A percentile compares a stretch with the other conserved stretches of the same genome.
These are phyloP conservation scores for Ploettnerulaceae sp. DNA, from an alignment of 2,329 filamentous ascomycete genomes.

Conservation along the genomic window DNA sequence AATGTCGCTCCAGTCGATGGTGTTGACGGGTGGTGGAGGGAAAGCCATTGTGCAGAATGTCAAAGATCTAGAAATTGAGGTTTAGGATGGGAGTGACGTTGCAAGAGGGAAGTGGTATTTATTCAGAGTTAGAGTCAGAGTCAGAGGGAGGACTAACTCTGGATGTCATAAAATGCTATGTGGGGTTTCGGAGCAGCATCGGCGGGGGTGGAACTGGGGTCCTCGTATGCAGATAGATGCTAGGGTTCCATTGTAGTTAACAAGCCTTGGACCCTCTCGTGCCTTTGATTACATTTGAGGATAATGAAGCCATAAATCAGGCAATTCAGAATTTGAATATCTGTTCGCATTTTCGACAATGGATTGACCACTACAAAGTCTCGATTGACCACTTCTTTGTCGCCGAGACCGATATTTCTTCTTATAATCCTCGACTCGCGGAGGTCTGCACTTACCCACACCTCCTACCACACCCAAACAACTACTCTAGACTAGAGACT, in stretches of 20 bases:
- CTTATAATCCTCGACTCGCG: background rate
- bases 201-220: no score
- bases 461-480: no score
- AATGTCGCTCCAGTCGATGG: slow-evolving; percentile 88
- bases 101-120: background rate
- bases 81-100: background rate
- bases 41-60: slow-evolving; percentile 44
- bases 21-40: slow-evolving; percentile 71
- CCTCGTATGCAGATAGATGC: slow-evolving; percentile 3
- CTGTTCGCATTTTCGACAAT: background rate
- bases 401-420: background rate
- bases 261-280: background rate
- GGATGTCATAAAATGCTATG: no score
- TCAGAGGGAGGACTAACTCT: background rate
- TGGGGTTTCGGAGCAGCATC: no score
- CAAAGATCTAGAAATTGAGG: background rate
- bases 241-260: background rate
- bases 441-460: background rate
- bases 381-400: slow-evolving; percentile 5
- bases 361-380: slow-evolving; percentile 1
- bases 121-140: background rate
- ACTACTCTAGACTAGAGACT: no score
- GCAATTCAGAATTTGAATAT: background rate
- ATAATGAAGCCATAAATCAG: slow-evolving; percentile 16
- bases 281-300: slow-evolving; percentile 3